Evolutionary conservation across 2,329 filamentous ascomycete genomes (phyloP).

Genomic region (Penicillium sp.): DNA sequence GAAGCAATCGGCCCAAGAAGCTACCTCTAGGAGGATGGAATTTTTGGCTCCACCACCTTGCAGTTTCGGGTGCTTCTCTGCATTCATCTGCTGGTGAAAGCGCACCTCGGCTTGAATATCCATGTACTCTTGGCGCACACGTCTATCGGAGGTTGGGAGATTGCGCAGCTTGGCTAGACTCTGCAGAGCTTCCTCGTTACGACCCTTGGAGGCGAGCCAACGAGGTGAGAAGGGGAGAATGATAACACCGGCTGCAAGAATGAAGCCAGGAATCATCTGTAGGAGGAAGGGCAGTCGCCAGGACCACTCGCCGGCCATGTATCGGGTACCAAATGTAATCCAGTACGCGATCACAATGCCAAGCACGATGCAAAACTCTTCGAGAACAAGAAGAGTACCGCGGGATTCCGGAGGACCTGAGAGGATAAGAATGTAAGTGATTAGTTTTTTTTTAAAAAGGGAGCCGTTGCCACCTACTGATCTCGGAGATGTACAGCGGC

Average conservation of each 20-base stretch:
- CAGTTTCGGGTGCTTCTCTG: slow-evolving; percentile 40
- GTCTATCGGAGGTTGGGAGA: slow-evolving; percentile 48
- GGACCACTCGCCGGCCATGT: slow-evolving; percentile 46
- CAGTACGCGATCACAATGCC: slow-evolving; percentile 45
- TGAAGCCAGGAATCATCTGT: slow-evolving; percentile 44
- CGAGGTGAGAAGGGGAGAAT: slow-evolving; percentile 57
- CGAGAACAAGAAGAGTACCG: slow-evolving; percentile 45
- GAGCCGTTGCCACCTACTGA: slow-evolving; percentile 29
- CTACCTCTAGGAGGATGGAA: slow-evolving; percentile 49
- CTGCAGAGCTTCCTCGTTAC: slow-evolving; percentile 50
- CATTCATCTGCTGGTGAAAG: slow-evolving; percentile 50
- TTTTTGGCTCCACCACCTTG: slow-evolving; percentile 34
- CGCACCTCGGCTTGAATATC: slow-evolving; percentile 55
- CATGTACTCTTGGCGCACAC: slow-evolving; percentile 52
- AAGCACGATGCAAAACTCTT: slow-evolving; percentile 43
- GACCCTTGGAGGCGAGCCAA: slow-evolving; percentile 51
- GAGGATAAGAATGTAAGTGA: neutral
- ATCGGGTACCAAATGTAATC: slow-evolving; percentile 45
- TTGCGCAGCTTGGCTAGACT: slow-evolving; percentile 51
- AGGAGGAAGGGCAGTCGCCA: slow-evolving; percentile 51
- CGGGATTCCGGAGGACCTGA: slow-evolving; percentile 47
- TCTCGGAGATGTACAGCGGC: slow-evolving; percentile 55
- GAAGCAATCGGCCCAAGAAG: slow-evolving; percentile 52
- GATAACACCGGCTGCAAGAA: slow-evolving; percentile 38
- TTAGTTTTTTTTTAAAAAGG: neutral